These are phyloP conservation scores for Millerozyma miso DNA, from an alignment of 805 yeast species.

Conservation along the genomic window DNA sequence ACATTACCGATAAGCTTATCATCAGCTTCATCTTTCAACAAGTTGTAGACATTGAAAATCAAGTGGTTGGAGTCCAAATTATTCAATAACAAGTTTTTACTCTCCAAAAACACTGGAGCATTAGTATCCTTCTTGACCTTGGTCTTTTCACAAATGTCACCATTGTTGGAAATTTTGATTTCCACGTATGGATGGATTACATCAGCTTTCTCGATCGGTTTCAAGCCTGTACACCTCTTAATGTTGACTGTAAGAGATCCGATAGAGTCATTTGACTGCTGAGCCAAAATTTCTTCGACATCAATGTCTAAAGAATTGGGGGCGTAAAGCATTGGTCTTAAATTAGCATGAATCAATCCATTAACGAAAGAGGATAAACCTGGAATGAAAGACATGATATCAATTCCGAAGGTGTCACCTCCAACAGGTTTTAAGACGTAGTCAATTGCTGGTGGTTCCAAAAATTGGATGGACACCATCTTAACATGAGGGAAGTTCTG, in stretches of 20 bases:
- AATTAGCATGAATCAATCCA: slow-evolving; percentile 60
- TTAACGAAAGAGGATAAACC: slow-evolving; percentile 73
- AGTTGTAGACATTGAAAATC: slow-evolving; percentile 51
- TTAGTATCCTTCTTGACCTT: slow-evolving; percentile 52
- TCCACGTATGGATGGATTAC: slow-evolving; percentile 55
- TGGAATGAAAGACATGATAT: slow-evolving; percentile 79
- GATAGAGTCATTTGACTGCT: slow-evolving; percentile 59
- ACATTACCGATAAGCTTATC: slow-evolving; percentile 47
- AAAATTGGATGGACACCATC: slow-evolving; percentile 62
- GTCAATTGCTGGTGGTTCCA: slow-evolving; percentile 76
- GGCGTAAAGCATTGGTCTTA: slow-evolving; percentile 76
- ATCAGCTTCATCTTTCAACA: slow-evolving; percentile 48
- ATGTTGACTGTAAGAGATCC: slow-evolving; percentile 67
- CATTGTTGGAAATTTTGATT: slow-evolving; percentile 33
- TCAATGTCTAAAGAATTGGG: slow-evolving; percentile 77
- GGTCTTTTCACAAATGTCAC: slow-evolving; percentile 48
- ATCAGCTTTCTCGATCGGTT: slow-evolving; percentile 37
- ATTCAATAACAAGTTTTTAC: slow-evolving; percentile 55
- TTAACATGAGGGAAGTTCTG: slow-evolving; percentile 76
- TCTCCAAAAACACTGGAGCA: slow-evolving; percentile 65
- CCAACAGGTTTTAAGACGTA: slow-evolving; percentile 83
- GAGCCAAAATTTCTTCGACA: slow-evolving; percentile 66
- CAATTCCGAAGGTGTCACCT: slow-evolving; percentile 84
- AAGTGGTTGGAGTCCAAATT: slow-evolving; percentile 52
- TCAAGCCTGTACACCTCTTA: slow-evolving; percentile 48